phyloP scores from a whole-genome alignment of 768 basidiomycete species.

The Leccinum subgranulosum region DNA sequence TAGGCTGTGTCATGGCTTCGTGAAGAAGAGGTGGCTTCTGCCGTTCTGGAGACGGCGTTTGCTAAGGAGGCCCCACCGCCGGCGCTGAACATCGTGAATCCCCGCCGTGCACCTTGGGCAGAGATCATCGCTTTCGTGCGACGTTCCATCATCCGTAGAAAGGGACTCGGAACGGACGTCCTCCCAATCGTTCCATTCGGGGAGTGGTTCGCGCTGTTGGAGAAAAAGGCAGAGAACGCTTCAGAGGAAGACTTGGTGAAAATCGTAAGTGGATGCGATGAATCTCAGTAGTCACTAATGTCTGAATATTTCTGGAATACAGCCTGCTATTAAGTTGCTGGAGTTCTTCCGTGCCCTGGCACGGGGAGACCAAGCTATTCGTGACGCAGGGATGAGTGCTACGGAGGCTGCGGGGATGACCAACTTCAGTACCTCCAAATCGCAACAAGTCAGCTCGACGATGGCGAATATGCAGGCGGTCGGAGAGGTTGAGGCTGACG shows the following conservation, averaged over 20 bases:
- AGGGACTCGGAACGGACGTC: neutral
- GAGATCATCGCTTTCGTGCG: conserved; percentile 27
- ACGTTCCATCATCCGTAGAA: conserved; percentile 12
- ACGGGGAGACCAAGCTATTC: conserved; percentile 13
- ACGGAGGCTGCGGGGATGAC: conserved; percentile 23
- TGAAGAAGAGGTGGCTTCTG: conserved; percentile 35
- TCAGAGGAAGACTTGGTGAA: conserved; percentile 26
- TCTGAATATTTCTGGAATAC: neutral
- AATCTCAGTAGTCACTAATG: neutral
- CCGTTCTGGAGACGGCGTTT: conserved; percentile 31
- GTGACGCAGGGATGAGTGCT: neutral
- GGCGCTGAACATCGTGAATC: conserved; percentile 39
- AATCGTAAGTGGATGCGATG: conserved; percentile 27
- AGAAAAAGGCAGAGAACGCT: conserved; percentile 15
- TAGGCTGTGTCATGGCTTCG: conserved; percentile 45
- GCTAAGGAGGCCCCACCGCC: conserved; percentile 12
- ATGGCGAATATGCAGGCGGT: conserved; percentile 26
- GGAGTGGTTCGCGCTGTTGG: conserved; percentile 35
- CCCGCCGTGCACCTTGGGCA: conserved; percentile 33
- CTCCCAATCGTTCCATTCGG: conserved; percentile 33
- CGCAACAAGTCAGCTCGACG: conserved; percentile 16
- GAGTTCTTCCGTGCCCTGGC: conserved; percentile 31
- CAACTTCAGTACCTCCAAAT: conserved; percentile 16
- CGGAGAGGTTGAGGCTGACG: conserved; percentile 21
- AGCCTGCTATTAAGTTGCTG: conserved; percentile 37